Percentiles rank a stretch among this genome's conserved stretches.
Evolutionary conservation across 2,329 filamentous ascomycete genomes (phyloP).

Genomic region (Plectosphaerella sp.): DNA sequence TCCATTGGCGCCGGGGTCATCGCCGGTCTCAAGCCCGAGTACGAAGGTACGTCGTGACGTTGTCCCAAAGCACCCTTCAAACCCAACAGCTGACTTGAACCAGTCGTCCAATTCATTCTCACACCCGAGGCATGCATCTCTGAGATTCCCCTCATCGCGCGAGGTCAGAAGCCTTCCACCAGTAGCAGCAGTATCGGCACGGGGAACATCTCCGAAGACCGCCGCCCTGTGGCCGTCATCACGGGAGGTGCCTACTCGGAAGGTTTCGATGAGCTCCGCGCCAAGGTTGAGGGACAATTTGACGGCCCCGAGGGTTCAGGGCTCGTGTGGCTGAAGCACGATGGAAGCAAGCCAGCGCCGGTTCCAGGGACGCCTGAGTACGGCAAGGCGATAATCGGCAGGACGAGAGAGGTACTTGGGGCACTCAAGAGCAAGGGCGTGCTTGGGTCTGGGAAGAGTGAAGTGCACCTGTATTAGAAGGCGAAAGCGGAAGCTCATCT

Average conservation of each 20-base stretch:
- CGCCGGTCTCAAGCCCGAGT: background rate
- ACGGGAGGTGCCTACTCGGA: slow-evolving; percentile 17
- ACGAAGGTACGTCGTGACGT: background rate
- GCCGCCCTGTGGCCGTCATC: slow-evolving; percentile 12
- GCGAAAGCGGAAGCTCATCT: no score
- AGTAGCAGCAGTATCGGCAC: slow-evolving; percentile 12
- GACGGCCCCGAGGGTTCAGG: background rate
- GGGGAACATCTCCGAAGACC: slow-evolving; percentile 6
- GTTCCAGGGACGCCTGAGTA: slow-evolving; percentile 13
- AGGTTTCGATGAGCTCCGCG: slow-evolving; percentile 10
- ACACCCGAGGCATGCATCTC: slow-evolving; percentile 7
- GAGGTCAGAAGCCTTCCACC: slow-evolving; percentile 5
- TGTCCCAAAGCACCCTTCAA: background rate
- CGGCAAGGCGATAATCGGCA: slow-evolving; percentile 14
- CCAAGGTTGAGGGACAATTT: background rate
- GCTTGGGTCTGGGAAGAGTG: slow-evolving; percentile 3
- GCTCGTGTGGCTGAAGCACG: background rate
- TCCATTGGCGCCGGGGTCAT: background rate
- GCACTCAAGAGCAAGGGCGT: slow-evolving; percentile 12
- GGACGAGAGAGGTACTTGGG: slow-evolving; percentile 14
- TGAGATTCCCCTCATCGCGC: slow-evolving; percentile 17
- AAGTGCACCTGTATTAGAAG: background rate
- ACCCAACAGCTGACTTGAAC: background rate
- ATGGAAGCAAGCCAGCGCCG: background rate
- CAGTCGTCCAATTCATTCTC: slow-evolving; percentile 14